Conservation (phyloP, 1,139 yeast species). For the Magnusiomyces fungicola region DNA sequence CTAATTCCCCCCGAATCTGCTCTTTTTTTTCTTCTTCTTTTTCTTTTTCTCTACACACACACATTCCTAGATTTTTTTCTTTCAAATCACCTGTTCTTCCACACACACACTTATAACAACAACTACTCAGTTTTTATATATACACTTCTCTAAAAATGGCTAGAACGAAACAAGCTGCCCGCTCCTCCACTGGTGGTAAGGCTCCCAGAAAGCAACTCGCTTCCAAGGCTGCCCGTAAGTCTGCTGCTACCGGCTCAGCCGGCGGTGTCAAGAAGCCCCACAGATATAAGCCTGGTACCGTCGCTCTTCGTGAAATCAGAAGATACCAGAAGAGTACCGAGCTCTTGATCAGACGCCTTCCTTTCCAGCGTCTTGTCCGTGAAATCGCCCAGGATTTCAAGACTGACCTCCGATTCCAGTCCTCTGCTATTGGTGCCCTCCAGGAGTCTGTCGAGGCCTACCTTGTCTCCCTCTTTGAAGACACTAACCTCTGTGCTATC, state of each 20-base stretch:
- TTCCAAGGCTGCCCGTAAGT: constrained; percentile 98
- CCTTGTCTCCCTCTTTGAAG: constrained; percentile 85
- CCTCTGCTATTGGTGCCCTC: constrained; percentile 97
- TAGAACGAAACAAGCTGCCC: constrained; percentile 98
- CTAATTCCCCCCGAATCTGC: constrained; percentile 11
- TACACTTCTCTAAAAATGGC: constrained; percentile 54
- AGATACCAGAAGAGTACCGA: constrained; percentile 98
- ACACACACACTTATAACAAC: not conserved
- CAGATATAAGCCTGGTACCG: constrained; percentile 99
- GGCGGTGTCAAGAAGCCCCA: constrained; percentile 99
- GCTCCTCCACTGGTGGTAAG: constrained; percentile 99
- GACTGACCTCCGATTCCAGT: constrained; percentile 97
- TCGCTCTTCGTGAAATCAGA: constrained; percentile 98
- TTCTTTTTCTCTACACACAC: constrained; percentile 13
- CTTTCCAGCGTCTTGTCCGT: constrained; percentile 98
- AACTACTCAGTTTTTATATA: constrained; percentile 4
- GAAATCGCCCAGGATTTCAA: constrained; percentile 98
- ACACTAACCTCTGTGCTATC: constrained; percentile 97
- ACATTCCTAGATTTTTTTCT: constrained; percentile 4
- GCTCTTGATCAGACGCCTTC: constrained; percentile 92
- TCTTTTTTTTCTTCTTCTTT: constrained; percentile 17
- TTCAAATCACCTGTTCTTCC: constrained; percentile 4
- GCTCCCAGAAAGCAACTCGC: constrained; percentile 99
- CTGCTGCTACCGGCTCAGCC: constrained; percentile 67
- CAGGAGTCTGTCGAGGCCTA: constrained; percentile 99